phyloP scores from a whole-genome alignment of 495 filamentous ascomycete genomes.

The Geopyxis carbonaria region DNA sequence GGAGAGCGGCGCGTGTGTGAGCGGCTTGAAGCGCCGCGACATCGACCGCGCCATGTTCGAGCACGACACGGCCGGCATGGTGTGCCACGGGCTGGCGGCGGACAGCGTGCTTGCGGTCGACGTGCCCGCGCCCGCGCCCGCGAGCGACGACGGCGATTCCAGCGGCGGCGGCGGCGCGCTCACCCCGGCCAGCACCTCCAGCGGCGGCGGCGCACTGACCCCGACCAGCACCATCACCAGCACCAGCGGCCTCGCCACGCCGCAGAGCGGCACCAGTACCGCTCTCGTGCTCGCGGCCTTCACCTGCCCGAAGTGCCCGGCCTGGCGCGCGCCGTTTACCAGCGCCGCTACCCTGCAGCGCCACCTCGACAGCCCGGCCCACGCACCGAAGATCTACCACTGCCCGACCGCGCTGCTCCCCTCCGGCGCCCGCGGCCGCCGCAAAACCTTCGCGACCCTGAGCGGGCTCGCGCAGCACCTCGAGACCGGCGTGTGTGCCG shows the following conservation, averaged over 20 bases:
- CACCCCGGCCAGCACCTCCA: too few relatives aligned
- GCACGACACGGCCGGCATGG: slow-evolving; percentile 5
- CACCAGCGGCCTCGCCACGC: slow-evolving; percentile 1
- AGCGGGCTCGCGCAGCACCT: slow-evolving; percentile 15
- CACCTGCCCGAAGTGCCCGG: neutral
- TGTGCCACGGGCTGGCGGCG: slow-evolving; percentile 5
- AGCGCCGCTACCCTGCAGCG: slow-evolving; percentile 1
- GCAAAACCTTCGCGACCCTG: slow-evolving; percentile 14
- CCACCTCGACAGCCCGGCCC: slow-evolving; percentile 10
- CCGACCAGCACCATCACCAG: slow-evolving; percentile 1
- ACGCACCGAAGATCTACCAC: slow-evolving; percentile 14
- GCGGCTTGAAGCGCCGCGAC: slow-evolving; percentile 1
- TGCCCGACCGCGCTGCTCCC: slow-evolving; percentile 9
- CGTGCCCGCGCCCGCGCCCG: neutral
- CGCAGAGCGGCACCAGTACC: neutral
- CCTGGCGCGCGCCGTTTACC: neutral
- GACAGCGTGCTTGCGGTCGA: neutral
- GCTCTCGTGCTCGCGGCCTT: neutral
- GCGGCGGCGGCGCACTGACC: slow-evolving; percentile 6
- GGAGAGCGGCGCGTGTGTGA: slow-evolving; percentile 8
- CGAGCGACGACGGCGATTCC: slow-evolving; percentile 2
- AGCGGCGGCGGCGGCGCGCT: too few relatives aligned
- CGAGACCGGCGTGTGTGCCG: slow-evolving; percentile 11
- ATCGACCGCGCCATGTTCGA: slow-evolving; percentile 8
- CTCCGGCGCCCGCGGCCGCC: neutral